Conservation (phyloP, 306 rosid species). For the Vigna radiata region DNA sequence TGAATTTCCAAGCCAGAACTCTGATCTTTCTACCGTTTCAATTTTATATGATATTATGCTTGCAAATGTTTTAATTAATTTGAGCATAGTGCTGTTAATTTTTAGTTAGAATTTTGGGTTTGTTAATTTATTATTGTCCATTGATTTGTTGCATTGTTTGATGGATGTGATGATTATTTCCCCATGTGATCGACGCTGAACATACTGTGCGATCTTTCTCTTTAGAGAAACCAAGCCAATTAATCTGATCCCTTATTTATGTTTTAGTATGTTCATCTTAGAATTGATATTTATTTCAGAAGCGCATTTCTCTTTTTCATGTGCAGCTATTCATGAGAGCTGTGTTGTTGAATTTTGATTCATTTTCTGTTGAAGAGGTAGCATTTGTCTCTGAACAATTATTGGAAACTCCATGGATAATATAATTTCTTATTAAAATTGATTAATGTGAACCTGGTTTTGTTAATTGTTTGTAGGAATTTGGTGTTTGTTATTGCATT, state of each 20-base stretch:
- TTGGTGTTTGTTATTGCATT: not conserved
- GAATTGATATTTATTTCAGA: not conserved
- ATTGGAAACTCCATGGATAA: no score
- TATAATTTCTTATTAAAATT: no score
- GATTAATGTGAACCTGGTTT: not conserved
- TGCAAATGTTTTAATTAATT: not conserved
- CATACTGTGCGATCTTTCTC: constrained; percentile 68
- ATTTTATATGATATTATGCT: not conserved
- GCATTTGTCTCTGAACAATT: no score
- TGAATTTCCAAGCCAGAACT: constrained; percentile 44
- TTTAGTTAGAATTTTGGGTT: no score
- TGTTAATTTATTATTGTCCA: no score
- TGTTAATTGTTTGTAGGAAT: not conserved
- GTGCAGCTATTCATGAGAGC: no score
- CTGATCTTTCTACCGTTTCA: constrained; percentile 38
- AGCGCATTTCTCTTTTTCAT: no score
- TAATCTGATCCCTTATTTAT: constrained; percentile 63
- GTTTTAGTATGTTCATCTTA: not conserved
- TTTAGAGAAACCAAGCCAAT: constrained; percentile 66
- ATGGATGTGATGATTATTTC: constrained; percentile 64
- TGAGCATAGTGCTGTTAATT: not conserved
- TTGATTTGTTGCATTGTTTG: not conserved
- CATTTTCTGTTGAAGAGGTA: no score
- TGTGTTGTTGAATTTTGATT: no score
- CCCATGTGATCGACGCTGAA: constrained; percentile 65